These are phyloP conservation scores for Bipolaris bicolor DNA, from an alignment of 2,329 filamentous ascomycete species.

Conservation along the genomic window DNA sequence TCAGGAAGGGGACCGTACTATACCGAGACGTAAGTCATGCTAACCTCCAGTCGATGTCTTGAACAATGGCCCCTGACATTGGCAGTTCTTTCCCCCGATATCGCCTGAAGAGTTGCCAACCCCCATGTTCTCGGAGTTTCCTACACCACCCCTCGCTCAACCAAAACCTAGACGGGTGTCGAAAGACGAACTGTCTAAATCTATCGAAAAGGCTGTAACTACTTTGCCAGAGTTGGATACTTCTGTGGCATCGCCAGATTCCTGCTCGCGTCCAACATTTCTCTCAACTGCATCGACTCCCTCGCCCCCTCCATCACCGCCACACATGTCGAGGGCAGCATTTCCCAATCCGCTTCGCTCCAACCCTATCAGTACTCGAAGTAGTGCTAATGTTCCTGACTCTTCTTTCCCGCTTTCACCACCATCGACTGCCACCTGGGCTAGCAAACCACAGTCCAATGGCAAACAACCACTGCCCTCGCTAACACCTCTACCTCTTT, in stretches of 20 bases:
- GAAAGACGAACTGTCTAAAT: slow-evolving; percentile 25
- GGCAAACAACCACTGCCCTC: slow-evolving; percentile 31
- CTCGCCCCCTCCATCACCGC: slow-evolving; percentile 41
- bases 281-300: slow-evolving; percentile 44
- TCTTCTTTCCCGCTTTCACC: slow-evolving; percentile 35
- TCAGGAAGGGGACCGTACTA: slow-evolving; percentile 89
- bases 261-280: slow-evolving; percentile 38
- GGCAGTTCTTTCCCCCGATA: slow-evolving; percentile 38
- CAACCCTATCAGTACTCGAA: slow-evolving; percentile 25
- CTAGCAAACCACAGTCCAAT: slow-evolving; percentile 8
- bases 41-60: not conserved
- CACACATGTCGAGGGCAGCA: slow-evolving; percentile 28
- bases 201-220: slow-evolving; percentile 26
- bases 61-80: slow-evolving; percentile 16
- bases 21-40: slow-evolving; percentile 72
- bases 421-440: slow-evolving; percentile 29
- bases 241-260: slow-evolving; percentile 14
- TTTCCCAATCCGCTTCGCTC: slow-evolving; percentile 36
- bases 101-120: slow-evolving; percentile 18
- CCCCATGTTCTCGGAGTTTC: slow-evolving; percentile 13
- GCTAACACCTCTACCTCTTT: slow-evolving; percentile 41
- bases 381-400: slow-evolving; percentile 22
- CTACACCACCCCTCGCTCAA: slow-evolving; percentile 27
- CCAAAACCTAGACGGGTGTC: slow-evolving; percentile 21
- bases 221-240: slow-evolving; percentile 21